Conservation (phyloP, 2,329 filamentous ascomycete genomes). For the Botrytis paeoniae region DNA sequence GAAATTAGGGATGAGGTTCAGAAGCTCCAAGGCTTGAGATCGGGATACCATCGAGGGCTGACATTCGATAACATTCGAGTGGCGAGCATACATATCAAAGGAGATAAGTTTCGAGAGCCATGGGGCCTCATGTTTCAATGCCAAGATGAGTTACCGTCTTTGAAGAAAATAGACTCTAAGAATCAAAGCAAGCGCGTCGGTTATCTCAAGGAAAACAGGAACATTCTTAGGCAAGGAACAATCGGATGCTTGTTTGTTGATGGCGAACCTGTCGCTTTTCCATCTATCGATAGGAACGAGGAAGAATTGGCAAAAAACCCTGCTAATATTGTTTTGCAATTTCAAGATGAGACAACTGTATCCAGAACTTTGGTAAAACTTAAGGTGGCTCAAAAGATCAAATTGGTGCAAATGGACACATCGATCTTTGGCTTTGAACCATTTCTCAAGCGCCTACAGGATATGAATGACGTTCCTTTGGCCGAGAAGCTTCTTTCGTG, state of each 20-base stretch:
- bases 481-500: constrained; percentile 49
- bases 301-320: constrained; percentile 44
- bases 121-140: constrained; percentile 45
- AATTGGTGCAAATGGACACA: constrained; percentile 61
- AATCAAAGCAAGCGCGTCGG: constrained; percentile 39
- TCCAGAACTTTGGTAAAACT: constrained; percentile 47
- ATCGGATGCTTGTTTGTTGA: constrained; percentile 59
- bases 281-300: constrained; percentile 52
- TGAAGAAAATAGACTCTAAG: constrained; percentile 36
- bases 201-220: constrained; percentile 47
- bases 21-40: constrained; percentile 48
- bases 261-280: constrained; percentile 57
- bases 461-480: constrained; percentile 54
- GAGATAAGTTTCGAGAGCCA: constrained; percentile 32
- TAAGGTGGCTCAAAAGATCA: constrained; percentile 37
- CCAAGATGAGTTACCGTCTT: constrained; percentile 44
- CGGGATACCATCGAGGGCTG: constrained; percentile 41
- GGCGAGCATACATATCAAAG: constrained; percentile 25
- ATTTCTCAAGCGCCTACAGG: constrained; percentile 57
- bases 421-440: constrained; percentile 69
- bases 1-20: constrained; percentile 63
- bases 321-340: constrained; percentile 51
- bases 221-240: constrained; percentile 56
- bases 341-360: constrained; percentile 48
- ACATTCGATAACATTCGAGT: constrained; percentile 37